Conservation (phyloP, 164 flowering plant species). For the Sedum album region DNA sequence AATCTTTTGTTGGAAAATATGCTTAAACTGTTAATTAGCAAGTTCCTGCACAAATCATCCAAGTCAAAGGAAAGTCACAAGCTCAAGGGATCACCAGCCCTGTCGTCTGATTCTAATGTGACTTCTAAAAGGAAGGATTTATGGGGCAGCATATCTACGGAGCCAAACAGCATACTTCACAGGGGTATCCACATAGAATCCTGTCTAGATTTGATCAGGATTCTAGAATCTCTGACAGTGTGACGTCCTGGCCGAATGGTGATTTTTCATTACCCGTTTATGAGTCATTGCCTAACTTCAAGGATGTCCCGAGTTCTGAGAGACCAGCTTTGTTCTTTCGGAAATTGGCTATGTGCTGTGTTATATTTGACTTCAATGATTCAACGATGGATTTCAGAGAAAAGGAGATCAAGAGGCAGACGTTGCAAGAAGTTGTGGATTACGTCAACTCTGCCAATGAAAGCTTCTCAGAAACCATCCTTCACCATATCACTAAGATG, state of each 20-base stretch:
- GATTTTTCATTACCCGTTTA: constrained; percentile 21
- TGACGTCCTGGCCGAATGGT: constrained; percentile 30
- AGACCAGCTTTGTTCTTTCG: constrained; percentile 57
- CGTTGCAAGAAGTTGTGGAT: constrained; percentile 72
- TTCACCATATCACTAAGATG: constrained; percentile 61
- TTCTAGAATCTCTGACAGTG: constrained; percentile 14
- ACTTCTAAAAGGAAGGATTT: constrained; percentile 30
- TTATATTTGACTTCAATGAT: constrained; percentile 66
- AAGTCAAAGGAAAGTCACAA: constrained; percentile 36
- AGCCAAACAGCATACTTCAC: constrained; percentile 13
- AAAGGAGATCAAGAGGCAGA: constrained; percentile 74
- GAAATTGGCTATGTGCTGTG: constrained; percentile 63
- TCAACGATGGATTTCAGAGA: constrained; percentile 65
- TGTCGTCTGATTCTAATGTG: constrained; percentile 17
- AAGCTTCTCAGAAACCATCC: constrained; percentile 48
- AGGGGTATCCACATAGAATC: constrained; percentile 13
- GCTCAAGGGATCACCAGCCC: constrained; percentile 12
- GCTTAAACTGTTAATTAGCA: constrained; percentile 54
- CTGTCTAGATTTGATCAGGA: constrained; percentile 18
- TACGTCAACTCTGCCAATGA: constrained; percentile 59
- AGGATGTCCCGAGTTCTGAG: constrained; percentile 65
- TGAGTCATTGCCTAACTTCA: constrained; percentile 62
- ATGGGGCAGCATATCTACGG: constrained; percentile 18
- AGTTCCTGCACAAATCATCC: constrained; percentile 50
- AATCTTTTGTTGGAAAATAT: constrained; percentile 16